Base-by-base conservation (phyloP, 1,284 basidiomycete species). In the Fistulinella staudtii region DNA sequence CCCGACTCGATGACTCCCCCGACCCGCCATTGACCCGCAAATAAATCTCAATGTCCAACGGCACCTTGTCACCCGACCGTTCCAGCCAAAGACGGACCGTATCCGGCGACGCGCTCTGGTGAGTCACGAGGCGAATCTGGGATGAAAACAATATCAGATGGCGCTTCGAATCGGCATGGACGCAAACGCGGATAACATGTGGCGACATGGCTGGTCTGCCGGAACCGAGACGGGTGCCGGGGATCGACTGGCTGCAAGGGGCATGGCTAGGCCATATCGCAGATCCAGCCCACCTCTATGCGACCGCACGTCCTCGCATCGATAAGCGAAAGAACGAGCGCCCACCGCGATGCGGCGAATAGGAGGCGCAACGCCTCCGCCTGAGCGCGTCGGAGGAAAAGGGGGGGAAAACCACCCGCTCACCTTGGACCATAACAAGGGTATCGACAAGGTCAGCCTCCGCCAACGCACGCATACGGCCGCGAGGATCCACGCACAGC, bases 11-110 rank as follows among this genome's bases (percentile, higher is more conserved):
- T 10, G 59, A 37, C 21, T 55, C 50, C 37, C 57, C 33, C 38
- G 55, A 42, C 36, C 57, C 40, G 20, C 68, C 67, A 25, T 64
- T 65, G 18, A 83, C 74, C 33, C 78, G 77, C 30, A 88, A 67
- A 58, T 79, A 80, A 39, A 89, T 86, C 57, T 88, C 83, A 49
- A 89, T 85, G 61, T 88, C 85, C 10, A 88, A 72, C 5, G 85
- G 81, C 9, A 80, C 76, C 3, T 64, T 72, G 43, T 71, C 68
- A 4, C 85, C 85, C 8, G 85, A 83, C 17, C 85, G 80, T 60
- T 88, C 85, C 1, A 89, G 71, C 85, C 85, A 88, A 11, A 89
- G 70, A 4, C 85, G 78, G 39, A 88, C 75, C 11, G 80, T 85
- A 57, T 89, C 85, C n/a, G 85, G 76, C 25, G 84, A 83, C 14